phyloP scores from a whole-genome alignment of 345 rosid species.

The Syzygium aqueum region DNA sequence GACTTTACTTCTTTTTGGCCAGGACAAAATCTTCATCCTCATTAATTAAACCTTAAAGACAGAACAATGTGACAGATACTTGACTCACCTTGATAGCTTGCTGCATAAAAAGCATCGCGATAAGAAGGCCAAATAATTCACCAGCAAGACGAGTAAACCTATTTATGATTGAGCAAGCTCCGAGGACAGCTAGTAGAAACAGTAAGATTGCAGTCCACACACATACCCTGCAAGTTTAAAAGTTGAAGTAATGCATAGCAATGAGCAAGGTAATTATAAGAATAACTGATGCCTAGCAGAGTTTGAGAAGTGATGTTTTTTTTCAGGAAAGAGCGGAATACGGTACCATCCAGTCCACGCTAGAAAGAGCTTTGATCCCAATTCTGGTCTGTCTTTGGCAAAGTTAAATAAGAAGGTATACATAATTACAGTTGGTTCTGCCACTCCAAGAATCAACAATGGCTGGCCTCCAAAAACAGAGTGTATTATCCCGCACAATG shows the following conservation, averaged over 20 bases:
- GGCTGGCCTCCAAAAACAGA: constrained; percentile 90
- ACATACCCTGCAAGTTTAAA: constrained; percentile 54
- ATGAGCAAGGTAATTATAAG: background rate
- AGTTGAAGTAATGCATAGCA: background rate
- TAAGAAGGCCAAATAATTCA: constrained; percentile 86
- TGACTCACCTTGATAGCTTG: constrained; percentile 72
- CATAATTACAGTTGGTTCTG: constrained; percentile 97
- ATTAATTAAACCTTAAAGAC: background rate
- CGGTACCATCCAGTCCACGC: constrained; percentile 95
- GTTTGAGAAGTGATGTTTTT: background rate
- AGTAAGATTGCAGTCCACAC: constrained; percentile 89
- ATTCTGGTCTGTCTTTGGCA: constrained; percentile 62
- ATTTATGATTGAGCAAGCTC: constrained; percentile 90
- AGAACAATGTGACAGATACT: background rate
- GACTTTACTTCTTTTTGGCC: background rate
- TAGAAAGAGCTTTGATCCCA: constrained; percentile 76
- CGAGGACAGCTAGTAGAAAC: constrained; percentile 73
- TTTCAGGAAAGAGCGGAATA: background rate
- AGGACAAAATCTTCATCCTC: background rate
- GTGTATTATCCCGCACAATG: constrained; percentile 84
- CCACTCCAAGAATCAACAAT: constrained; percentile 88
- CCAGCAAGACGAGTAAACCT: constrained; percentile 93
- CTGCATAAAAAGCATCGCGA: constrained; percentile 94
- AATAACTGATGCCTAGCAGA: background rate
- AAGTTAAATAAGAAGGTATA: constrained; percentile 93